phyloP scores from a whole-genome alignment of 2,329 filamentous ascomycete species.

The Cladosporium sp. region DNA sequence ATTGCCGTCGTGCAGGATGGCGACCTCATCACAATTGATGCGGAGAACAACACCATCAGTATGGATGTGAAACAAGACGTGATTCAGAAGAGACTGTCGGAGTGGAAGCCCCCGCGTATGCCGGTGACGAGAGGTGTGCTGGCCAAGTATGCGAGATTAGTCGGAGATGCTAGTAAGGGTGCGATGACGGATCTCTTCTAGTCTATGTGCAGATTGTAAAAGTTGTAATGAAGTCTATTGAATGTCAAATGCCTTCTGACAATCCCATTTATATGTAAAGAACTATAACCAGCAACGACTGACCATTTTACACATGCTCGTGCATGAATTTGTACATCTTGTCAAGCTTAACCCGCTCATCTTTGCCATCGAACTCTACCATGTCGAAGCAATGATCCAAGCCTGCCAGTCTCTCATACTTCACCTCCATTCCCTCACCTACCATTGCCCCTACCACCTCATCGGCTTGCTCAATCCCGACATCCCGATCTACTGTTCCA shows the following conservation, averaged over 20 bases:
- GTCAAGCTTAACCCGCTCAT: constrained; percentile 19
- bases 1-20: constrained; percentile 77
- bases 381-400: constrained; percentile 25
- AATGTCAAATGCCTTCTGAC: too few relatives aligned
- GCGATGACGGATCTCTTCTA: constrained; percentile 76
- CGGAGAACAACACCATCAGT: constrained; percentile 63
- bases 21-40: constrained; percentile 80
- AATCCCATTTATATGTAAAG: too few relatives aligned
- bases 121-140: constrained; percentile 74
- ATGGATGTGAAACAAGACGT: constrained; percentile 70
- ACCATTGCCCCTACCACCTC: constrained; percentile 27
- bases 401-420: constrained; percentile 23
- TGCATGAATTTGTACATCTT: constrained; percentile 24
- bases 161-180: constrained; percentile 86
- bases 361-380: constrained; percentile 2
- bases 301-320: constrained; percentile 19
- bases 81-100: constrained; percentile 55
- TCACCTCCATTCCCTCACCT: constrained; percentile 21
- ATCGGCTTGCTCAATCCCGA: constrained; percentile 27
- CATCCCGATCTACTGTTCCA: constrained; percentile 23
- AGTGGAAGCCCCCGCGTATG: constrained; percentile 65
- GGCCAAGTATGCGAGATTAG: constrained; percentile 83
- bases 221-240: neutral
- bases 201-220: neutral
- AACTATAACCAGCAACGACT: neutral